Conservation (phyloP, 1,284 basidiomycete species). For the Cryptococcus maquisensis region DNA sequence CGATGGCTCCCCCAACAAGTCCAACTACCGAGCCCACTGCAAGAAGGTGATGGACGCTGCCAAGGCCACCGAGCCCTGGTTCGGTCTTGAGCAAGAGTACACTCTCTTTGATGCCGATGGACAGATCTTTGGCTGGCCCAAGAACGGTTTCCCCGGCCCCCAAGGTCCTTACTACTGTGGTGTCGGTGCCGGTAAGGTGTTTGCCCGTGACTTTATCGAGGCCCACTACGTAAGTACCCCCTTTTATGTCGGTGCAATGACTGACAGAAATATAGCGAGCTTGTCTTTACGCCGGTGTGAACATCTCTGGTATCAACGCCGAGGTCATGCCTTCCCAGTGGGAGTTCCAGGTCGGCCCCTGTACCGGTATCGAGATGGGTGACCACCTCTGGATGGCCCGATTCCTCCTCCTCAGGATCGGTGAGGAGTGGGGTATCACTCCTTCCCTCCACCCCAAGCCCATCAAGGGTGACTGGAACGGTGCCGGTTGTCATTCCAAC, state of each 20-base stretch:
- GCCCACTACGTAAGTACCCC: slow-evolving; percentile 71
- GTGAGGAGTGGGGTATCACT: slow-evolving; percentile 98
- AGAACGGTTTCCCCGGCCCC: slow-evolving; percentile 98
- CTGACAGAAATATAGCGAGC: slow-evolving; percentile 40
- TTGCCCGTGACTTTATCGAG: slow-evolving; percentile 97
- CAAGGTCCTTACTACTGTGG: slow-evolving; percentile 99
- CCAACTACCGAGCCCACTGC: slow-evolving; percentile 88
- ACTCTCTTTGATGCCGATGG: slow-evolving; percentile 94
- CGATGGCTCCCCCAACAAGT: slow-evolving; percentile 96
- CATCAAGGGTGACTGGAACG: slow-evolving; percentile 97
- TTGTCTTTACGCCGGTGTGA: slow-evolving; percentile 94
- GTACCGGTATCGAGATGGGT: slow-evolving; percentile 95
- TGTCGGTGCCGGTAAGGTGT: slow-evolving; percentile 94
- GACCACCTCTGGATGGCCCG: slow-evolving; percentile 98
- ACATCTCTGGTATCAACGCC: slow-evolving; percentile 99
- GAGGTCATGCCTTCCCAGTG: slow-evolving; percentile 99
- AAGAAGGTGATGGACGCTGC: slow-evolving; percentile 91
- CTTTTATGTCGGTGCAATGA: not conserved
- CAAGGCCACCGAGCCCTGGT: slow-evolving; percentile 81
- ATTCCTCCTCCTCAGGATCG: slow-evolving; percentile 85
- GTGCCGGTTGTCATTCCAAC: slow-evolving; percentile 95
- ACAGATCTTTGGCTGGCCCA: slow-evolving; percentile 92
- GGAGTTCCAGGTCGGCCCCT: slow-evolving; percentile 99
- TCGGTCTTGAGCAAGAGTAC: slow-evolving; percentile 99
- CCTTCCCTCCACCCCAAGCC: slow-evolving; percentile 98